Conservation (phyloP, 306 rosid species). For the Dryas octopetala region DNA sequence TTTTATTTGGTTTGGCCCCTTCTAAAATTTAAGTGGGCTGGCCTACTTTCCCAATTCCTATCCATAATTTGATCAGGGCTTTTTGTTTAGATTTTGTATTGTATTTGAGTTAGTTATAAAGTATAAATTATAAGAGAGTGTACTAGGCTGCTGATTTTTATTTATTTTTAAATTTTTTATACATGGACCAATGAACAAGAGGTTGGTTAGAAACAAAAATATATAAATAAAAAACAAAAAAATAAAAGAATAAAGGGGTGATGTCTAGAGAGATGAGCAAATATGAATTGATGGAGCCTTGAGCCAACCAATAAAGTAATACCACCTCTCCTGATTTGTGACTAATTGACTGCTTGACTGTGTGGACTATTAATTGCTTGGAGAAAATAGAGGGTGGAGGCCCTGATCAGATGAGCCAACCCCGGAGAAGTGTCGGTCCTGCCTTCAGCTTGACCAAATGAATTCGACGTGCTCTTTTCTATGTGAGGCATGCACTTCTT, state of each 20-base stretch:
- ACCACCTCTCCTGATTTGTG: background rate
- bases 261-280: background rate
- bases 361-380: background rate
- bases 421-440: background rate
- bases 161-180: background rate
- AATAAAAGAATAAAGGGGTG: background rate
- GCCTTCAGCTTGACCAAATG: background rate
- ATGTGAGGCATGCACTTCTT: background rate
- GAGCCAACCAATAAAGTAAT: conserved; percentile 5
- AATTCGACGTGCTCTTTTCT: background rate
- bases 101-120: too few relatives aligned
- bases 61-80: too few relatives aligned
- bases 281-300: conserved; percentile 6
- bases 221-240: background rate
- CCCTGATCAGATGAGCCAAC: conserved; percentile 7
- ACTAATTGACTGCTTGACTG: conserved; percentile 16
- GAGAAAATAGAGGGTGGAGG: background rate
- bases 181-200: background rate
- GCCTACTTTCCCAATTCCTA: too few relatives aligned
- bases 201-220: background rate
- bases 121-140: too few relatives aligned
- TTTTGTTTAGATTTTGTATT: too few relatives aligned
- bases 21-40: too few relatives aligned
- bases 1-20: too few relatives aligned
- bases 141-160: too few relatives aligned